Evolutionary conservation across 1,139 yeast genomes (phyloP).

Genomic region (Arxiozyma slooffiae): DNA sequence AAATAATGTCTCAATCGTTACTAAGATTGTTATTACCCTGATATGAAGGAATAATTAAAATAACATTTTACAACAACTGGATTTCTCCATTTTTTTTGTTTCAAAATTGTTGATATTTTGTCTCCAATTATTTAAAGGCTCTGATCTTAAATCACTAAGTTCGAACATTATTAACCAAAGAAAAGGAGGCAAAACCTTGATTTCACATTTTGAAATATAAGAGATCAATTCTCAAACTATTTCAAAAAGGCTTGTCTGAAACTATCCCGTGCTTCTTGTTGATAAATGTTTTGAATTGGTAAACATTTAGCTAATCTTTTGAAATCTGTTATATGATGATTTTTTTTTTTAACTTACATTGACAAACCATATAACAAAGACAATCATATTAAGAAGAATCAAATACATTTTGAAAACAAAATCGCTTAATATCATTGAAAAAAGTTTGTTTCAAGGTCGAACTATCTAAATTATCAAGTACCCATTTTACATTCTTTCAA

Average conservation of each 20-base stretch:
- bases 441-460: constrained; percentile 8
- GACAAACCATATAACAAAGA: constrained; percentile 16
- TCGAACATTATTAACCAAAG: constrained; percentile 8
- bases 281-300: background rate
- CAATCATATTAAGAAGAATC: constrained; percentile 41
- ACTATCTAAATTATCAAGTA: constrained; percentile 17
- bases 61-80: constrained; percentile 6
- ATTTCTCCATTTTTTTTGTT: constrained; percentile 7
- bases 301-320: background rate
- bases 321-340: constrained; percentile 2
- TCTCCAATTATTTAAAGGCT: constrained; percentile 11
- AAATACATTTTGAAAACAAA: constrained; percentile 31
- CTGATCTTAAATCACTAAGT: background rate
- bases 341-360: background rate
- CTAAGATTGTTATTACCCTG: constrained; percentile 4
- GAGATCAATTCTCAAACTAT: constrained; percentile 7
- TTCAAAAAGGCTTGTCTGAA: constrained; percentile 2
- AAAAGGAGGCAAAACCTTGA: constrained; percentile 23
- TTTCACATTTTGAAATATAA: constrained; percentile 12
- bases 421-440: constrained; percentile 19
- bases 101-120: constrained; percentile 12
- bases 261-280: background rate
- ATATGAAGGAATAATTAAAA: constrained; percentile 13
- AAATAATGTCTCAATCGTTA: constrained; percentile 5
- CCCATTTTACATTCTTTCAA: constrained; percentile 34